Evolutionary conservation across 2,329 filamentous ascomycete genomes (phyloP), one percentile per base, ranked within the genome.

Genomic region (Orbilia javanica): DNA sequence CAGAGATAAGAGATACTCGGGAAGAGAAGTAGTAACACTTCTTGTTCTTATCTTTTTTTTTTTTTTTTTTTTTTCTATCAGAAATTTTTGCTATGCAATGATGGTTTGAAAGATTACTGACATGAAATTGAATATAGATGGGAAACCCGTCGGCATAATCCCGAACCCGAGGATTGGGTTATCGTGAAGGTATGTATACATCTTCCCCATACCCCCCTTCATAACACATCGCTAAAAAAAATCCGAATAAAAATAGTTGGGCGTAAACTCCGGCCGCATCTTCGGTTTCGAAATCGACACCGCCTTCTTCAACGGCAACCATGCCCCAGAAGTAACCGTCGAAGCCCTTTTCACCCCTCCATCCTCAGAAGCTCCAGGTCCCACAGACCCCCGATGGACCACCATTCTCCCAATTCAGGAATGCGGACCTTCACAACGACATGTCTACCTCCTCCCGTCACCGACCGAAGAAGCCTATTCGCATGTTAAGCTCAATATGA

Each of bases 401-500:
- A 88, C 90, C 0, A 90, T 95, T 72, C 86, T 95, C 4, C 86
- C 87, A 18, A 86, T 89, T 78, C 88, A 92, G 82, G 90, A 92
- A 82, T 94, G 92, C 83, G 92, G 92, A 0, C 92, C 93, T 0
- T 90, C 87, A 64, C 90, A 91, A 83, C 86, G 92, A 76, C 92
- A 93, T 82, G 91, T 87, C 2, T 96, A 92, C 93, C 87, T 89
- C 82, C 86, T 95, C 15, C 85, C 86, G 15, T 82, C 83, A 18
- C 87, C 88, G 20, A 90, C 89, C 0, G 84, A 85, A 36, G 92
- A 92, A 84, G 88, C 90, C 67, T 94, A 92, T 84, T 94, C 92
- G 0, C 92, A 96, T 83, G 91, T 94, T 46, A 86, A 92, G 36
- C 86, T 96, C 69, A 92, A 93, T 83, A 94, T 94, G 93, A 94